Base-by-base conservation (phyloP, 1,284 basidiomycete species). In the Cutaneotrichosporon sp. region DNA sequence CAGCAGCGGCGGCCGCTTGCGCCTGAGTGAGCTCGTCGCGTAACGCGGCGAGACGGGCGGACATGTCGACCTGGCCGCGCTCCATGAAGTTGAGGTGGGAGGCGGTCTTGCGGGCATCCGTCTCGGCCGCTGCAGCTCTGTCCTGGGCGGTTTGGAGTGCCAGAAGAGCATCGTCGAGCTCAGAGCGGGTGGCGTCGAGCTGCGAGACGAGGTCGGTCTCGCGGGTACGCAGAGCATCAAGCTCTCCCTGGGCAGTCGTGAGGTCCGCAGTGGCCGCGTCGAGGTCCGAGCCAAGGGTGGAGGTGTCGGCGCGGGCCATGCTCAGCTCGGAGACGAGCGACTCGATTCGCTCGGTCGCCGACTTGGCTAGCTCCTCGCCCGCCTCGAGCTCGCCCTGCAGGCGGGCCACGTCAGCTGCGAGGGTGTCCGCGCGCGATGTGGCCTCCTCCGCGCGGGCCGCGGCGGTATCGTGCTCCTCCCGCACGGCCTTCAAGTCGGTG, bases 341-440 rank as follows among this genome's bases (percentile, higher is more conserved):
- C 14, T 57, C 55, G 16, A 33, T 36, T 6, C 56, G 56, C 9
- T 27, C 13, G 20, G 18, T n/a, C 13, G n/a, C 20, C 7, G 29
- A 25, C 55, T 38, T 47, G 20, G 20, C 51, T 16, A 45, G 20
- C 13, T 57, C 49, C 20, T 36, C 20, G 9, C 45, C 11, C 1
- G 14, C 53, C 24, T 54, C 34, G n/a, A 57, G 45, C 11, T 49
- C 45, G n/a, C n/a, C 14, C 55, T 61, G 55, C 4, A 61, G 20
- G 14, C 60, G 50, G 31, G 33, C 16, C 14, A 47, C 51, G 20
- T 97, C 45, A 92, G 97, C 47, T 92, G 94, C 53, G 95, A 83
- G 75, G 9, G 16, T 34, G 10, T 52, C 33, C 22, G 25, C 31
- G 9, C 20, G 33, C 16, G 36, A 18, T 38, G 34, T 54, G 29